phyloP scores from a whole-genome alignment of 2,329 filamentous ascomycete species.

The Teratosphaeria destructans region DNA sequence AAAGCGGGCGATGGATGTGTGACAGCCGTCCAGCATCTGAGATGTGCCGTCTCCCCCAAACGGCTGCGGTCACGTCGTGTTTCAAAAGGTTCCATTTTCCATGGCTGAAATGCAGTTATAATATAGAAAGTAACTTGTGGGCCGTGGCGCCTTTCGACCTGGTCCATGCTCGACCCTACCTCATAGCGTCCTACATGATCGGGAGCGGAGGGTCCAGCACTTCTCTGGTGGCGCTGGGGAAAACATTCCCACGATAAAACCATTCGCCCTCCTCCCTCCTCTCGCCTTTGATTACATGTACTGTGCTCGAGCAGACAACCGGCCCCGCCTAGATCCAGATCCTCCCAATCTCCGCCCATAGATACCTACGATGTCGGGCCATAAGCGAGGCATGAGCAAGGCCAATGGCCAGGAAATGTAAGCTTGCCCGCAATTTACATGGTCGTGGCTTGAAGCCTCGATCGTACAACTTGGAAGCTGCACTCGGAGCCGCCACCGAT shows the following conservation, averaged over 20 bases:
- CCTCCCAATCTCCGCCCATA: not conserved
- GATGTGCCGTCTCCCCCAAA: not conserved
- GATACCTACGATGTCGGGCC: constrained; percentile 3
- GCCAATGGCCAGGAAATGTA: constrained; percentile 26
- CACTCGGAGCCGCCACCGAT: not conserved
- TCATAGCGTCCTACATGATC: not conserved
- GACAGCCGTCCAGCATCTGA: no score
- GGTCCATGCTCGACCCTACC: not conserved
- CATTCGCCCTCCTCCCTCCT: not conserved
- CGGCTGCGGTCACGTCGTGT: not conserved
- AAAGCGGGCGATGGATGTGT: no score
- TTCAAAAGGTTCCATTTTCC: not conserved
- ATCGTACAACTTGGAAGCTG: not conserved
- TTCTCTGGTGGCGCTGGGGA: not conserved
- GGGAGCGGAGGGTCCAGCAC: not conserved
- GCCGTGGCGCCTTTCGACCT: not conserved
- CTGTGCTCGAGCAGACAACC: not conserved
- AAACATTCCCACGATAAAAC: not conserved
- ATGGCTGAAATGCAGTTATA: not conserved
- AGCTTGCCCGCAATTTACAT: constrained; percentile 2
- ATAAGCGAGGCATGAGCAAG: constrained; percentile 23
- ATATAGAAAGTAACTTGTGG: not conserved
- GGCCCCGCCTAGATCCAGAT: not conserved
- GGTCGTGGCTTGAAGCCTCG: not conserved
- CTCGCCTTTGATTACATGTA: not conserved